Conservation (phyloP, 169 alveolate genomes). For the Plasmodium coatneyi region DNA sequence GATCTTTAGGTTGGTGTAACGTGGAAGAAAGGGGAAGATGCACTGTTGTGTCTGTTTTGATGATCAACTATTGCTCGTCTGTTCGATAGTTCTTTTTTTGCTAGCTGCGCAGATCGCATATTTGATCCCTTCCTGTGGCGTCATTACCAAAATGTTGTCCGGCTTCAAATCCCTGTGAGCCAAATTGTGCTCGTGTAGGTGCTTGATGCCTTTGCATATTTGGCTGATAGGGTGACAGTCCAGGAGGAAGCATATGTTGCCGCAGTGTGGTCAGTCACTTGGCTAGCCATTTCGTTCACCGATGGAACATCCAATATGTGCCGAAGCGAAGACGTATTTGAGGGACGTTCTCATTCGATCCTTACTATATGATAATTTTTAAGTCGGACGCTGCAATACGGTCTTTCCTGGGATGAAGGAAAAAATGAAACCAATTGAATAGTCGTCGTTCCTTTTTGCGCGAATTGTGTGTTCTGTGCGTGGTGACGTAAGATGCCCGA, state of each 20-base stretch:
- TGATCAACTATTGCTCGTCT: background rate
- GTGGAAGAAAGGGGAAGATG: background rate
- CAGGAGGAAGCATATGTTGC: background rate
- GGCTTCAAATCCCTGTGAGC: conserved; percentile 86
- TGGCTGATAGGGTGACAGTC: conserved; percentile 59
- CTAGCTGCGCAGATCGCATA: background rate
- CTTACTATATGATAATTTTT: conserved; percentile 41
- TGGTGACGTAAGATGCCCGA: background rate
- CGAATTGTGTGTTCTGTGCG: background rate
- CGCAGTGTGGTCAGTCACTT: background rate
- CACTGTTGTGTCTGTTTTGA: background rate
- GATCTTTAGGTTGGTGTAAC: conserved; percentile 40
- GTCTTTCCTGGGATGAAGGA: conserved; percentile 1
- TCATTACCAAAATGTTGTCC: conserved; percentile 81
- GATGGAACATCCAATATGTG: background rate
- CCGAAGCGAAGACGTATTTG: background rate
- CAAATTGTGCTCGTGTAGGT: conserved; percentile 78
- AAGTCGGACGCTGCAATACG: conserved; percentile 35
- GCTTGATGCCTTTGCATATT: conserved; percentile 78
- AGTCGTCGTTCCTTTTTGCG: background rate
- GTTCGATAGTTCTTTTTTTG: background rate
- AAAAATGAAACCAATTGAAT: background rate
- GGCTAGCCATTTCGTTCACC: background rate
- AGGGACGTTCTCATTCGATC: background rate
- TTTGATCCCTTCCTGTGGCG: background rate